Evolutionary conservation across 768 basidiomycete genomes (phyloP), one percentile per base, ranked within the genome.

Genomic region (Lactifluus echinatus): DNA sequence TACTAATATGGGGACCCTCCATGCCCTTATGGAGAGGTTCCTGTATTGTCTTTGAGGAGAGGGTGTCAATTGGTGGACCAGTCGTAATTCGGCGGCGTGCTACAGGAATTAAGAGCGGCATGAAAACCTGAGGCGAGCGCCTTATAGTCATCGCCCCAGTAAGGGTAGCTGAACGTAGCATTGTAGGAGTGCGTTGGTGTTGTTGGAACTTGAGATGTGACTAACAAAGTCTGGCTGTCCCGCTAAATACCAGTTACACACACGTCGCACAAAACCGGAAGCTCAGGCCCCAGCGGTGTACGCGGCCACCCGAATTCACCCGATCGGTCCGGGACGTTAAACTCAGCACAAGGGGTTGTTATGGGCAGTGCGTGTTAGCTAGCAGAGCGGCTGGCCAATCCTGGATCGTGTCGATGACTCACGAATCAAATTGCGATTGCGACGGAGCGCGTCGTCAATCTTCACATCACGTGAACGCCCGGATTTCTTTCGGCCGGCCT

Each of bases 1-100:
- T 3, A 55, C 57, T 54, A 17, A 44, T 45, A 12, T 59, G 57
- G 21, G 33, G 57, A 12, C 57, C 57, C 33, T 59, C 57, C 11
- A 15, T 15, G 21, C 57, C 57, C 11, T 14, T 37, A 4, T 50
- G 57, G 23, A 37, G 34, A 19, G 26, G 31, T 23, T 50, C 48
- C 17, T 37, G 47, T 4, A 26, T 48, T 29, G 21, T 52, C 19
- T 45, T 44, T n/a, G 53, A 54, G 28, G 52, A 24, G 15, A 54
- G 36, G 8, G 37, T 55, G 34, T 49, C 28, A 3, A 50, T 37
- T 3, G 53, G 34, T 8, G 34, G 33, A 15, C 40, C 52, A 15
- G 48, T 49, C 47, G 48, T 6, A 19, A 59, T 37, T 29, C 48
- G 34, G 8, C 53, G 52, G 21, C 53, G 53, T 7, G 42, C 34